Conservation (phyloP, 2,329 filamentous ascomycete species). For the Cordyceps farinosa region DNA sequence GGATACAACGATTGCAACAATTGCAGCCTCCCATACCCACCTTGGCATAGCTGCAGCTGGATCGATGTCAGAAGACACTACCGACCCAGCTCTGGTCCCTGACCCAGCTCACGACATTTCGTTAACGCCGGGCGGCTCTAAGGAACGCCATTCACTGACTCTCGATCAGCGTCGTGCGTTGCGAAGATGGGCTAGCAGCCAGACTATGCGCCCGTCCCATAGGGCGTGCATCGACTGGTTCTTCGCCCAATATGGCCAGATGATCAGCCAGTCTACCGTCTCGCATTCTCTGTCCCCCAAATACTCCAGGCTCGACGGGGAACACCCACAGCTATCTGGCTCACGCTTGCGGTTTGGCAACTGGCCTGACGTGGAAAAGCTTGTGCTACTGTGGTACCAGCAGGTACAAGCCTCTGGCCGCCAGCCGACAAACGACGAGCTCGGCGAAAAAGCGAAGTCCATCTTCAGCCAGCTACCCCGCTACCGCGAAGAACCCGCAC, state of each 20-base stretch:
- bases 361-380: slow-evolving; percentile 61
- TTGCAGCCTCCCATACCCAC: slow-evolving; percentile 20
- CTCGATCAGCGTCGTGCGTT: slow-evolving; percentile 60
- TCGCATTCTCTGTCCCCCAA: slow-evolving; percentile 60
- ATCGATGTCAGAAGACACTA: slow-evolving; percentile 36
- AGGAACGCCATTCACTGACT: slow-evolving; percentile 57
- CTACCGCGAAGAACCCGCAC: slow-evolving; percentile 57
- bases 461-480: slow-evolving; percentile 57
- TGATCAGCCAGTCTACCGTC: slow-evolving; percentile 61
- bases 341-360: slow-evolving; percentile 61
- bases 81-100: slow-evolving; percentile 37
- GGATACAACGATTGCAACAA: slow-evolving; percentile 30
- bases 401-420: slow-evolving; percentile 50
- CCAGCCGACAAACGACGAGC: slow-evolving; percentile 59
- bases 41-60: slow-evolving; percentile 23
- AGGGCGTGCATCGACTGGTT: slow-evolving; percentile 64
- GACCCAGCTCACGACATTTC: slow-evolving; percentile 30
- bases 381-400: slow-evolving; percentile 54
- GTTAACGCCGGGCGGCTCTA: slow-evolving; percentile 23
- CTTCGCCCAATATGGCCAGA: slow-evolving; percentile 53
- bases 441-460: slow-evolving; percentile 58
- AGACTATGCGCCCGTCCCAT: slow-evolving; percentile 55
- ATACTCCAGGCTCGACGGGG: slow-evolving; percentile 58
- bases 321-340: slow-evolving; percentile 57
- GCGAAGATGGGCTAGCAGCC: slow-evolving; percentile 56